Evolutionary conservation across 225 moss, liverwort and hornwort species (phyloP).

Genomic region (Bryum argenteum): DNA sequence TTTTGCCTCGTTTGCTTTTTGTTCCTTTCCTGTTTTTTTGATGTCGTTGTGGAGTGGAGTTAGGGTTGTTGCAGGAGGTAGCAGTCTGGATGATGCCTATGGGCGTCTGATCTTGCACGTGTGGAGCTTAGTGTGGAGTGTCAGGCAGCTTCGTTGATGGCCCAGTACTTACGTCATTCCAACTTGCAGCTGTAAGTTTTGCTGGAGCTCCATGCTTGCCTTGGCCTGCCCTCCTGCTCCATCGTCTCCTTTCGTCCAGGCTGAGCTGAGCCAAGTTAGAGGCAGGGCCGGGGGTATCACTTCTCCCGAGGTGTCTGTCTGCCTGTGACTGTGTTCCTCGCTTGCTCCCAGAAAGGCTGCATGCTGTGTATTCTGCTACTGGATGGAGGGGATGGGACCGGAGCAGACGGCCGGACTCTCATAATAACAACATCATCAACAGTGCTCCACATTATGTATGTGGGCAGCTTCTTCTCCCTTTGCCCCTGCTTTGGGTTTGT

Average conservation of each 20-base stretch:
- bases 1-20: not conserved
- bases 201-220: constrained; percentile 39
- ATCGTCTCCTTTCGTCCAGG: constrained; percentile 12
- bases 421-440: constrained; percentile 26
- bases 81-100: constrained; percentile 38
- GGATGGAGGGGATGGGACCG: constrained; percentile 39
- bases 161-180: constrained; percentile 48
- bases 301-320: constrained; percentile 21
- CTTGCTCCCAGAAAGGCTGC: constrained; percentile 34
- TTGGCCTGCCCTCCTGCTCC: constrained; percentile 35
- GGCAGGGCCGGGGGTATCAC: constrained; percentile 23
- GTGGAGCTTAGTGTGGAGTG: constrained; percentile 49
- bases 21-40: too few species aligned
- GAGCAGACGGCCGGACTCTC: constrained; percentile 12
- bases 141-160: constrained; percentile 45
- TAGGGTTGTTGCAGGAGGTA: constrained; percentile 24
- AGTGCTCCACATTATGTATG: constrained; percentile 27
- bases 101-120: constrained; percentile 50
- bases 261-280: not conserved
- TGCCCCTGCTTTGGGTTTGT: not conserved
- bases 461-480: constrained; percentile 23
- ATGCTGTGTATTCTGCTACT: constrained; percentile 23
- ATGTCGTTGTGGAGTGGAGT: not conserved
- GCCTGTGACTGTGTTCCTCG: constrained; percentile 17
- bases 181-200: constrained; percentile 26